These are phyloP conservation scores for Candida succiphila DNA, from an alignment of 805 yeast species.

Conservation along the genomic window DNA sequence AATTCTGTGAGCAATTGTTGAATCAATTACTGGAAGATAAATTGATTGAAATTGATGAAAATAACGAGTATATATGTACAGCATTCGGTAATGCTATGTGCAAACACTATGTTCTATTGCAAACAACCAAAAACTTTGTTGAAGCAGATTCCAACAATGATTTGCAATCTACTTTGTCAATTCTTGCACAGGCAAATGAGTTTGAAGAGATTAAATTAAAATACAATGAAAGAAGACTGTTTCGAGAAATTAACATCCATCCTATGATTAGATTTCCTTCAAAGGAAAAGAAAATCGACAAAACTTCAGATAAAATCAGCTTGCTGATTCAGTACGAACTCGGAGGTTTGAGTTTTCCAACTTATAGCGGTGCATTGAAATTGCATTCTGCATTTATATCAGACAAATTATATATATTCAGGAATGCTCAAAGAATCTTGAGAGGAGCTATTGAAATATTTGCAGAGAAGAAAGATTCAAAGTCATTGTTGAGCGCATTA, in stretches of 20 bases:
- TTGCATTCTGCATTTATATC: slow-evolving; percentile 28
- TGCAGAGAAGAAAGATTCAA: slow-evolving; percentile 29
- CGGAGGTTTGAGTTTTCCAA: slow-evolving; percentile 39
- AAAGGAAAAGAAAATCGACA: slow-evolving; percentile 18
- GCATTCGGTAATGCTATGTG: slow-evolving; percentile 39
- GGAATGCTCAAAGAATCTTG: slow-evolving; percentile 30
- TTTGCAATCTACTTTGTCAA: slow-evolving; percentile 10
- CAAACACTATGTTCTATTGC: slow-evolving; percentile 33
- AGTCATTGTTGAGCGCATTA: slow-evolving; percentile 28
- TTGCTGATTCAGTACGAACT: slow-evolving; percentile 39
- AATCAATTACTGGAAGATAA: slow-evolving; percentile 20
- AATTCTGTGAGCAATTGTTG: slow-evolving; percentile 25
- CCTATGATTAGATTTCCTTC: slow-evolving; percentile 28
- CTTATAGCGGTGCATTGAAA: slow-evolving; percentile 28
- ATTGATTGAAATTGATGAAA: slow-evolving; percentile 15
- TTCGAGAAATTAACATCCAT: slow-evolving; percentile 30
- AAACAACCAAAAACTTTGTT: slow-evolving; percentile 29
- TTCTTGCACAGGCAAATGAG: slow-evolving; percentile 29
- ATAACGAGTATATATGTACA: slow-evolving; percentile 20
- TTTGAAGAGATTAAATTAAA: slow-evolving; percentile 30
- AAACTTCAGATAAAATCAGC: slow-evolving; percentile 26
- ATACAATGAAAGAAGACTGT: slow-evolving; percentile 34
- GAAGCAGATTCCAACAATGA: slow-evolving; percentile 2
- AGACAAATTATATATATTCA: slow-evolving; percentile 34
- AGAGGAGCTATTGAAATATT: slow-evolving; percentile 36